Evolutionary conservation across 805 yeast species (phyloP), one percentile per base, ranked within the genome.

Genomic region (Ogataea pignaliae): DNA sequence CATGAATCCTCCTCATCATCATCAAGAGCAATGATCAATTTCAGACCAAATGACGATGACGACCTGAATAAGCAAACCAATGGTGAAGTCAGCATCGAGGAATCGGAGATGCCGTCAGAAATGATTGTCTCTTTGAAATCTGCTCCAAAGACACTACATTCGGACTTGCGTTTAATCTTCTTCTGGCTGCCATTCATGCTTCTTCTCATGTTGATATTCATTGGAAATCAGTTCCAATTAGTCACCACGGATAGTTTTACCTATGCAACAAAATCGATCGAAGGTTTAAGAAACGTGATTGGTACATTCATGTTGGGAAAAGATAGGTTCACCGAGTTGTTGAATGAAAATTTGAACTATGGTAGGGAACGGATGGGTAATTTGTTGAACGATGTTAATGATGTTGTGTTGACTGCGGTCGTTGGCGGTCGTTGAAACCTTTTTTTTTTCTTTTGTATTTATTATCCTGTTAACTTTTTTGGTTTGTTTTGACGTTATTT

Each of bases 181-280:
- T 89, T 90, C 74, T 90, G 97, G 97, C 66, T 89, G 45, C 97
- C 97, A 12, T 74, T 86, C 33, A 65, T 78, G 61, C 66, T 88
- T 41, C 53, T 83, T 16, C 60, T 86, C 29, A 63, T 82, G 14
- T 66, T 80, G 37, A 49, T 64, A 15, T 48, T 65, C n/a, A 43
- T 63, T 8, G 64, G 61, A 18, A 60, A 52, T 37, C 59, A 57
- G 34, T 53, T 65, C 32, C 52, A 57, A 17, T 42, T 62, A 21
- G 43, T 56, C 26, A 42, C 48, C n/a, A 37, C 55, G 15, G 53
- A 59, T 26, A 50, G 51, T 10, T 50, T 59, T 29, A 45, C 49
- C 9, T 34, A 36, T 6, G 51, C 55, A 31, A 48, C 60, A 13
- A 54, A 64, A 16, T 56, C 65, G 34, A 68, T 71, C 44, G 72